These are phyloP conservation scores for Gloeostereum incarnatum DNA, from an alignment of 768 basidiomycete genomes.

Conservation along the genomic window DNA sequence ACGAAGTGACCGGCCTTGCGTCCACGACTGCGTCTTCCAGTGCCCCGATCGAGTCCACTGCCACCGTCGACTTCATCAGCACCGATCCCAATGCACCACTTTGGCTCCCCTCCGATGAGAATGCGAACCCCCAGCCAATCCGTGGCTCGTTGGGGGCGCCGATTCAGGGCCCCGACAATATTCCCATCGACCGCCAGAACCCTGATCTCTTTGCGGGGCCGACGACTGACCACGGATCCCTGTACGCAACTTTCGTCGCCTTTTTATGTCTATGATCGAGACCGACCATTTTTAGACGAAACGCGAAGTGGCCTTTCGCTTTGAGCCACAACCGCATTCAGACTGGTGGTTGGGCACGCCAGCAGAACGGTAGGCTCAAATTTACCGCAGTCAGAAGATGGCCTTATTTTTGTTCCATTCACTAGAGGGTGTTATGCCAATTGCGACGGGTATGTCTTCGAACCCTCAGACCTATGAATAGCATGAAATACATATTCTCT, in stretches of 20 bases:
- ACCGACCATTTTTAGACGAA: slow-evolving; percentile 17
- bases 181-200: slow-evolving; percentile 44
- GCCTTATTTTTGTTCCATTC: background rate
- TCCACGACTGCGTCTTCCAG: too few relatives aligned
- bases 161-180: slow-evolving; percentile 51
- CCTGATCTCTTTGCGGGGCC: slow-evolving; percentile 52
- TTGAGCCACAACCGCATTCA: slow-evolving; percentile 51
- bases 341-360: slow-evolving; percentile 56
- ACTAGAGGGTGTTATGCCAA: slow-evolving; percentile 26
- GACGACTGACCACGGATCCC: slow-evolving; percentile 45
- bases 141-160: slow-evolving; percentile 27
- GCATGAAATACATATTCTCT: too few relatives aligned
- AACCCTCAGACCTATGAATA: too few relatives aligned
- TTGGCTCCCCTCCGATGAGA: slow-evolving; percentile 19
- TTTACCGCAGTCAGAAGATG: too few relatives aligned
- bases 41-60: too few relatives aligned
- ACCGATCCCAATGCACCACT: slow-evolving; percentile 36
- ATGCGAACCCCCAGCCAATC: slow-evolving; percentile 21
- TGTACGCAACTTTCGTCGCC: slow-evolving; percentile 20
- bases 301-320: slow-evolving; percentile 58
- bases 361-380: slow-evolving; percentile 45
- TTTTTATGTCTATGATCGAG: too few relatives aligned
- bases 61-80: slow-evolving; percentile 35
- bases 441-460: slow-evolving; percentile 20
- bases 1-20: too few relatives aligned